A percentile compares a stretch with the other conserved stretches of the same genome.
Evolutionary conservation across 2,329 filamentous ascomycete genomes (phyloP).

Genomic region (Alternaria sp.): DNA sequence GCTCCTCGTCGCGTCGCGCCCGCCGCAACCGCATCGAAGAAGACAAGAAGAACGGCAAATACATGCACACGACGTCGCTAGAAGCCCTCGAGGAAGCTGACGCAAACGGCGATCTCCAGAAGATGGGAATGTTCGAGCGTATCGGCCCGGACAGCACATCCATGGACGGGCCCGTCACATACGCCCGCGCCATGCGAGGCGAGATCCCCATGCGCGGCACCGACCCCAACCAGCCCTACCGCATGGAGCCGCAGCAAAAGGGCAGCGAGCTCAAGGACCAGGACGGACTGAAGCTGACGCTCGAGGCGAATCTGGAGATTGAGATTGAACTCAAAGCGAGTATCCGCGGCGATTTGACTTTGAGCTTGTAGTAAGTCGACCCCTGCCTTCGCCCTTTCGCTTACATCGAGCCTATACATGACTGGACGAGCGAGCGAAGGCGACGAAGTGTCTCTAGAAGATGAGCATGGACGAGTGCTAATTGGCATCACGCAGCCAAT

Average conservation of each 20-base stretch:
- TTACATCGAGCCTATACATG: slow-evolving; percentile 11
- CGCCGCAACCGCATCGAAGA: slow-evolving; percentile 56
- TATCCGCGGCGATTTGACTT: slow-evolving; percentile 82
- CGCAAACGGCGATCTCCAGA: slow-evolving; percentile 55
- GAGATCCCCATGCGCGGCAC: slow-evolving; percentile 62
- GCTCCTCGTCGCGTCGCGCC: slow-evolving; percentile 55
- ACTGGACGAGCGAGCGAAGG: slow-evolving; percentile 14
- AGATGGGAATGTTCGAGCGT: slow-evolving; percentile 60
- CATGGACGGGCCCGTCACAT: slow-evolving; percentile 64
- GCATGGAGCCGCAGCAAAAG: slow-evolving; percentile 50
- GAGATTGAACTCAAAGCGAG: slow-evolving; percentile 86
- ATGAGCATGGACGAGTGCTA: slow-evolving; percentile 14
- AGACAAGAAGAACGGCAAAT: slow-evolving; percentile 55
- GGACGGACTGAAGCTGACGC: slow-evolving; percentile 72
- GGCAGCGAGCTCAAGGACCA: slow-evolving; percentile 56
- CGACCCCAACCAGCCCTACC: slow-evolving; percentile 58
- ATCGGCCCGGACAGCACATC: slow-evolving; percentile 62
- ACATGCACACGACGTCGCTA: slow-evolving; percentile 58
- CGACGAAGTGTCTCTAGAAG: slow-evolving; percentile 1
- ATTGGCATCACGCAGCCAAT: slow-evolving; percentile 24
- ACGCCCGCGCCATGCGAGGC: slow-evolving; percentile 60
- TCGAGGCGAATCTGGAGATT: slow-evolving; percentile 81
- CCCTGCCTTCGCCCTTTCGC: slow-evolving; percentile 9
- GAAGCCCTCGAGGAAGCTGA: slow-evolving; percentile 60
- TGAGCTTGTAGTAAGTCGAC: slow-evolving; percentile 75